Conservation (phyloP, 768 basidiomycete species). For the Amanita inopinata region DNA sequence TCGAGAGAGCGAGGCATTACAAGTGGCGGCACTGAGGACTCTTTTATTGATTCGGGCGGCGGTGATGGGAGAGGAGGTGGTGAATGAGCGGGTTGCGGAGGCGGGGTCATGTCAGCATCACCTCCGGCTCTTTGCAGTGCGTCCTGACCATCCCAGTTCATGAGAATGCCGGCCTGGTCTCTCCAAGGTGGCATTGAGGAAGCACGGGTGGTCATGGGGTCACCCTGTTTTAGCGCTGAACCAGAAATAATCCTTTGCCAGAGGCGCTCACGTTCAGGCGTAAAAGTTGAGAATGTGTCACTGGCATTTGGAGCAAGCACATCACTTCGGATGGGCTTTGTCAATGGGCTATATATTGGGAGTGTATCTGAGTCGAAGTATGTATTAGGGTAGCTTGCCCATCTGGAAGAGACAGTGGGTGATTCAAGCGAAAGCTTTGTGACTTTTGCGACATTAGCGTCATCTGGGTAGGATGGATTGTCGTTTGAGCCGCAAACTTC, state of each 20-base stretch:
- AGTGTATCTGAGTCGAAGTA: slow-evolving; percentile 51
- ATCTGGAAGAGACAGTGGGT: slow-evolving; percentile 25
- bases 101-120: neutral
- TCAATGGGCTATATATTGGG: slow-evolving; percentile 35
- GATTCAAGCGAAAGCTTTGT: slow-evolving; percentile 1
- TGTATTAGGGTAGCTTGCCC: slow-evolving; percentile 54
- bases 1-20: neutral
- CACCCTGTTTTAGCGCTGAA: neutral
- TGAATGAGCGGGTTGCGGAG: slow-evolving; percentile 10
- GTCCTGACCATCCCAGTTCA: neutral
- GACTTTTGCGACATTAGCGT: too few relatives aligned
- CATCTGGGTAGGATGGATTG: neutral
- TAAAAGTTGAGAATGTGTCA: slow-evolving; percentile 19
- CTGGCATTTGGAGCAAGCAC: slow-evolving; percentile 12
- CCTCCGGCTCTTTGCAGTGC: neutral
- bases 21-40: neutral
- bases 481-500: slow-evolving; percentile 17
- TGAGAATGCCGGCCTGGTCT: neutral
- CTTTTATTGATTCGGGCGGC: slow-evolving; percentile 12
- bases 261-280: slow-evolving; percentile 28
- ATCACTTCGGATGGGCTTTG: slow-evolving; percentile 4
- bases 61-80: slow-evolving; percentile 18
- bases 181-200: neutral
- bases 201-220: neutral
- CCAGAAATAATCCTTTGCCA: slow-evolving; percentile 28